Percentiles rank a stretch among this genome's conserved stretches.
Evolutionary conservation across 2,329 filamentous ascomycete genomes (phyloP).

Genomic region (Trichophyton simii): DNA sequence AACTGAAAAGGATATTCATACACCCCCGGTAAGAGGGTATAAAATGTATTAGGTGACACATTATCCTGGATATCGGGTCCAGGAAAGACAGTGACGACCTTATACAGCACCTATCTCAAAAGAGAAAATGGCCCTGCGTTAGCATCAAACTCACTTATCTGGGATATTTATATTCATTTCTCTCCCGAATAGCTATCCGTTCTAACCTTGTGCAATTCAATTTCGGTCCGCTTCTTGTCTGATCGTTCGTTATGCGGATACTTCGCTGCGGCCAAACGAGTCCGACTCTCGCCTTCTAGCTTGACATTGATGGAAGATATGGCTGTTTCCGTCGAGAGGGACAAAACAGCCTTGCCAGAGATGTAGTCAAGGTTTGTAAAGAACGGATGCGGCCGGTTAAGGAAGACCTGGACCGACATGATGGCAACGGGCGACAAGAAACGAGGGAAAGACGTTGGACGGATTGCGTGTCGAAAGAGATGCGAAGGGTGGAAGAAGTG

Average conservation of each 20-base stretch:
- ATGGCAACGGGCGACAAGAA: background rate
- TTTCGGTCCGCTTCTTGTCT: conserved; percentile 37
- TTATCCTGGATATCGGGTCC: conserved; percentile 30
- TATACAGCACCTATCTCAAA: conserved; percentile 33
- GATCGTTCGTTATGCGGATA: conserved; percentile 30
- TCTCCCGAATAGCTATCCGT: background rate
- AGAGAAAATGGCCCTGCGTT: background rate
- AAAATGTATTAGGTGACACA: conserved; percentile 25
- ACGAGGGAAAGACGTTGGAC: background rate
- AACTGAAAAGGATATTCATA: conserved; percentile 40
- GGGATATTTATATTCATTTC: background rate
- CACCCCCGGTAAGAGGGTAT: conserved; percentile 34
- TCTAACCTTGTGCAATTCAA: conserved; percentile 38
- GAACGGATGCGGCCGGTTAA: conserved; percentile 32
- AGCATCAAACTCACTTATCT: background rate
- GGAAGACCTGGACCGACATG: conserved; percentile 36
- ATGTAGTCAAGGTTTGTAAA: conserved; percentile 40
- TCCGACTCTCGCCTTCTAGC: conserved; percentile 38
- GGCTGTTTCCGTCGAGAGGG: conserved; percentile 30
- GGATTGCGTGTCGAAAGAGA: background rate
- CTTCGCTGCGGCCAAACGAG: conserved; percentile 30
- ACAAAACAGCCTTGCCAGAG: conserved; percentile 34
- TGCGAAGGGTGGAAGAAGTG: background rate
- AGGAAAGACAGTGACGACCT: conserved; percentile 36
- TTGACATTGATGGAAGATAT: conserved; percentile 38